These are phyloP conservation scores for Gynostemma pentaphyllum DNA, from an alignment of 306 rosid species.

Conservation along the genomic window DNA sequence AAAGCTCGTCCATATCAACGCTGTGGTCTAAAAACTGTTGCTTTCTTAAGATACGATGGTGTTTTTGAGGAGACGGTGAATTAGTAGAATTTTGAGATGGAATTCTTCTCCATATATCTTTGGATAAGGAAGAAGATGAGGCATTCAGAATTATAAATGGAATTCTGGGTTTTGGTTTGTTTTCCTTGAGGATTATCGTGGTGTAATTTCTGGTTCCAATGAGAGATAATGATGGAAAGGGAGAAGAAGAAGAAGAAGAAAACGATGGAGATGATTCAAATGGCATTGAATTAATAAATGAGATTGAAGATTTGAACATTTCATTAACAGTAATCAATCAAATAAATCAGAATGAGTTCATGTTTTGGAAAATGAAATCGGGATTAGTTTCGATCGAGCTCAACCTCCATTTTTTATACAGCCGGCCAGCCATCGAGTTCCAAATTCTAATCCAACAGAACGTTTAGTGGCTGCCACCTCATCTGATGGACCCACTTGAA, in stretches of 20 bases:
- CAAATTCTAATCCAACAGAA: background rate
- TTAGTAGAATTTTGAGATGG: constrained; percentile 13
- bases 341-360: no score
- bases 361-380: background rate
- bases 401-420: no score
- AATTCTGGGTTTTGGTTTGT: constrained; percentile 6
- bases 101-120: constrained; percentile 55
- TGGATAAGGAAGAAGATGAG: constrained; percentile 21
- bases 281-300: constrained; percentile 18
- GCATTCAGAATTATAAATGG: background rate
- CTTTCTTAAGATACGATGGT: constrained; percentile 17
- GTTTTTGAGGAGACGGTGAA: constrained; percentile 12
- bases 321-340: background rate
- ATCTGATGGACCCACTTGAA: background rate
- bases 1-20: constrained; percentile 71
- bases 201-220: constrained; percentile 7
- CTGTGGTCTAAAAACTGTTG: constrained; percentile 47
- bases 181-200: constrained; percentile 6
- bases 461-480: background rate
- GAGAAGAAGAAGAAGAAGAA: no score
- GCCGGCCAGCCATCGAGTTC: background rate
- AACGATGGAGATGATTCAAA: constrained; percentile 16
- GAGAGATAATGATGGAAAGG: constrained; percentile 13
- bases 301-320: constrained; percentile 23
- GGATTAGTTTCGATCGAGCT: background rate